Base-by-base conservation (phyloP, 352 stramenopile genomes). In the Elongisporangium undulatum region DNA sequence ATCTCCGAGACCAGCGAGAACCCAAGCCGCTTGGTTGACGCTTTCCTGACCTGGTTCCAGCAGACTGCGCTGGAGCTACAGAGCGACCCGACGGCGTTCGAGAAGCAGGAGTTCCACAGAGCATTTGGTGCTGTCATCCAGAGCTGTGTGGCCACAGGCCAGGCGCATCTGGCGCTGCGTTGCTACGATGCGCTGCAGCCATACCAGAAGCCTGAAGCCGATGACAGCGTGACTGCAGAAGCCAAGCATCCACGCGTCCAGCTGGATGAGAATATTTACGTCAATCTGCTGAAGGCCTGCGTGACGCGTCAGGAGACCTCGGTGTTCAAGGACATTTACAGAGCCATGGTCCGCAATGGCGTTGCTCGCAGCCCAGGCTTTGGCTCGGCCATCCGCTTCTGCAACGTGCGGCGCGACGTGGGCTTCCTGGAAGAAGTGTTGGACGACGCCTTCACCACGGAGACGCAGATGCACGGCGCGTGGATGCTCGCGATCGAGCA, bases 211-310 rank as follows among this genome's bases (percentile, higher is more conserved):
- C 16, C 51, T 24, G 34, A 61, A 73, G 57, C 55, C 67, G 19
- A 56, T 77, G 48, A 19, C 2, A 48, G 8, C 19, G 22, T 29
- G 13, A 4, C 19, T 22, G 49, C 23, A 13, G 5, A 51, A 22
- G 45, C 22, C 2, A 49, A 65, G 9, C 29, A 41, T 9, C 29
- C 29, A 41, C 29, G 5, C 29, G 53, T 75, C 9, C 68, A 53
- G 8, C 66, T 59, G n/a, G 84, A 93, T 61, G 84, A 93, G 59
- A 93, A 91, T 55, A 85, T 93, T 15, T 87, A 82, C 62, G 79
- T 93, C 23, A 93, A 91, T 59, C 66, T 86, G 17, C 69, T 93
- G 59, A 88, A 87, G 60, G 75, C 81, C 15, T 79, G 71, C 29
- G 61, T 62, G 13, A 68, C 62, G 15, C 49, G 72, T 8, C 64